Evolutionary conservation across 2,329 filamentous ascomycete species (phyloP).

Genomic region (Pseudocercospora fijiensis): DNA sequence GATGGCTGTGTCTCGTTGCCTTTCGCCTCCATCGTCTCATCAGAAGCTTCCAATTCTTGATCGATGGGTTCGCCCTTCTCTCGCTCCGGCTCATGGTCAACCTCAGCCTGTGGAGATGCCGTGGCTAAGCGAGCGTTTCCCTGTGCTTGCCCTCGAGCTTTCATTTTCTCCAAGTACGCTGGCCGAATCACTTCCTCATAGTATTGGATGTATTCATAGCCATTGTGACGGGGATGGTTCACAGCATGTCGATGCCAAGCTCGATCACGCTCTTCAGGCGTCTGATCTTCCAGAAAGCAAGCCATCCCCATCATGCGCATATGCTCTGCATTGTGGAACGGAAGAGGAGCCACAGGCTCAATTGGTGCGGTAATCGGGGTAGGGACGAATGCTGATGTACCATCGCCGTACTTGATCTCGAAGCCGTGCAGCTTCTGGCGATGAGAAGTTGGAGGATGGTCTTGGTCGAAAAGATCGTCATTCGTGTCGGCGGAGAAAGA

Average conservation of each 20-base stretch:
- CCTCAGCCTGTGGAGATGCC: background rate
- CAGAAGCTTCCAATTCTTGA: background rate
- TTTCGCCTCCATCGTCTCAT: background rate
- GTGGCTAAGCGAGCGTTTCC: background rate
- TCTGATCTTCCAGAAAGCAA: conserved; percentile 25
- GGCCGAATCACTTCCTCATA: conserved; percentile 29
- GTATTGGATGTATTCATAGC: conserved; percentile 26
- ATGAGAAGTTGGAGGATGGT: background rate
- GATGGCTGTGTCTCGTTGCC: background rate
- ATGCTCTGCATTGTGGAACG: conserved; percentile 22
- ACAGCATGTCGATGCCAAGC: conserved; percentile 21
- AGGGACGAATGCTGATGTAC: conserved; percentile 6
- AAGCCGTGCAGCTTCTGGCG: conserved; percentile 7
- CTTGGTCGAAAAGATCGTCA: background rate
- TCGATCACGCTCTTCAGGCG: conserved; percentile 14
- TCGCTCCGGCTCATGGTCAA: background rate
- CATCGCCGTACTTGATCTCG: conserved; percentile 14
- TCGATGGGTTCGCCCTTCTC: background rate
- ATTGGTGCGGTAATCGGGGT: background rate
- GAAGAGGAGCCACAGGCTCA: background rate
- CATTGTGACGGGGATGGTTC: conserved; percentile 17
- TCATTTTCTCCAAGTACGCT: conserved; percentile 19
- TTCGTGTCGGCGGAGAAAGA: background rate
- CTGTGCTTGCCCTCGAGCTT: conserved; percentile 5
- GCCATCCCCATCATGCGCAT: conserved; percentile 23